Evolutionary conservation across 2,329 filamentous ascomycete species (phyloP), one percentile per base, ranked within the genome.

Genomic region (Blastomyces percursus): DNA sequence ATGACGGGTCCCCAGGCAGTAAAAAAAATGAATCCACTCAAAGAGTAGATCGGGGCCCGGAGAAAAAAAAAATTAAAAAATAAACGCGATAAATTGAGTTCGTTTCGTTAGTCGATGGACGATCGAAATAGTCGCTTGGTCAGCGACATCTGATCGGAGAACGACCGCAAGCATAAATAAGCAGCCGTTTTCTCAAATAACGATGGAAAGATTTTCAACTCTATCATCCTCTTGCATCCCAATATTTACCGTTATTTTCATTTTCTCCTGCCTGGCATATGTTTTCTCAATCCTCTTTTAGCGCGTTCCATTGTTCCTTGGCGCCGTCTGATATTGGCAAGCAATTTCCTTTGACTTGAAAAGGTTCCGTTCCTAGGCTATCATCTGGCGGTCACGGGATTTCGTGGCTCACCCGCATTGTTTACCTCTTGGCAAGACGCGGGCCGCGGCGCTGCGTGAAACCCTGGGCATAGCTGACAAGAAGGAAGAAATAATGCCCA

Each of bases 381-480:
- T 7, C 24, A 3, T 4, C 11, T 27, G 9, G 1, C 8, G 44
- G 30, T 65, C 65, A 65, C 64, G 62, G 51, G 61, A 56, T 38
- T 55, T 30, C 64, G 64, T 52, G 64, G 56, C 40, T 50, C 27
- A 55, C 54, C 62, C 64, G 62, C 32, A 62, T 65, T 66, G 61
- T 65, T 66, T 64, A 63, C 38, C 16, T 63, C 63, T 65, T 63
- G 64, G 64, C 62, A 60, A 9, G 24, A 64, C 64, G 50, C 64
- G 62, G 61, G 16, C n/a, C 24, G 42, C 11, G 12, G n/a, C 24
- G 12, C 46, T 24, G n/a, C 9, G 19, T 24, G 46, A 12, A 12
- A 11, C n/a, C 9, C 8, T 48, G n/a, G 9, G 4, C 46, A 11
- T 48, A n/a, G 24, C 24, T 51, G 12, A 14, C 12, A 55, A 12